Conservation (phyloP, 2,329 filamentous ascomycete species). For the Harringtonia aguacate region DNA sequence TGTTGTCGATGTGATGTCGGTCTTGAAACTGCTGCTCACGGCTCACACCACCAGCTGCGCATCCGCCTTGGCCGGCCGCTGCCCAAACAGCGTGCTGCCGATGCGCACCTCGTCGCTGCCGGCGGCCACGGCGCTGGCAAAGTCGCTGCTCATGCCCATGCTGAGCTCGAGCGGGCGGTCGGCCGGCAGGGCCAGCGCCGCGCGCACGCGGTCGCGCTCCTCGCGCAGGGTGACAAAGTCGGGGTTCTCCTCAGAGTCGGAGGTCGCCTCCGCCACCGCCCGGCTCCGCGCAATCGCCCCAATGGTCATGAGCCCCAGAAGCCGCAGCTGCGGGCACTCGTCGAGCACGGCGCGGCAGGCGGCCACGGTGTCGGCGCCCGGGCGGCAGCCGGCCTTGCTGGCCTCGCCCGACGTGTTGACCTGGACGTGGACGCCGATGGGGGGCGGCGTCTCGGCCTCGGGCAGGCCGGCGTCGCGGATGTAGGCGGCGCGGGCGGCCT, state of each 20-base stretch:
- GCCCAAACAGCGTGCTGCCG: slow-evolving; percentile 88
- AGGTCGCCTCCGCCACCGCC: slow-evolving; percentile 60
- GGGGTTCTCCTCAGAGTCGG: slow-evolving; percentile 78
- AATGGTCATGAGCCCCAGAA: slow-evolving; percentile 93
- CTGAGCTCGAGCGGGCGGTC: slow-evolving; percentile 62
- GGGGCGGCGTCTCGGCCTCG: slow-evolving; percentile 10
- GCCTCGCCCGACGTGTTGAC: slow-evolving; percentile 90
- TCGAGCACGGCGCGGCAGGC: slow-evolving; percentile 62
- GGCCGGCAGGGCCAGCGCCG: slow-evolving; percentile 15
- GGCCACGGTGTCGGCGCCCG: slow-evolving; percentile 45
- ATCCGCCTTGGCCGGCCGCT: slow-evolving; percentile 67
- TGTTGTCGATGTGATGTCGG: too few species aligned
- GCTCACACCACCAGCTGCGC: slow-evolving; percentile 51
- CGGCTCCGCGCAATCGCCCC: slow-evolving; percentile 82
- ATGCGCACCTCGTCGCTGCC: slow-evolving; percentile 87
- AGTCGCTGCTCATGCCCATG: slow-evolving; percentile 99
- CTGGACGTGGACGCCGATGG: slow-evolving; percentile 74
- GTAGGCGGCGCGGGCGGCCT: slow-evolving; percentile 52
- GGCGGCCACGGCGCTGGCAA: slow-evolving; percentile 72
- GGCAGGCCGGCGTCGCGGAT: slow-evolving; percentile 14
- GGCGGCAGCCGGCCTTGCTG: slow-evolving; percentile 72
- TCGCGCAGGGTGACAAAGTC: slow-evolving; percentile 66
- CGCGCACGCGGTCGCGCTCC: slow-evolving; percentile 59
- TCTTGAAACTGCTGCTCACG: neutral
- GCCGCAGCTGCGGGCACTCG: slow-evolving; percentile 59